Base-by-base conservation (phyloP, 2,329 filamentous ascomycete genomes). In the Taxawa tesnikishii region DNA sequence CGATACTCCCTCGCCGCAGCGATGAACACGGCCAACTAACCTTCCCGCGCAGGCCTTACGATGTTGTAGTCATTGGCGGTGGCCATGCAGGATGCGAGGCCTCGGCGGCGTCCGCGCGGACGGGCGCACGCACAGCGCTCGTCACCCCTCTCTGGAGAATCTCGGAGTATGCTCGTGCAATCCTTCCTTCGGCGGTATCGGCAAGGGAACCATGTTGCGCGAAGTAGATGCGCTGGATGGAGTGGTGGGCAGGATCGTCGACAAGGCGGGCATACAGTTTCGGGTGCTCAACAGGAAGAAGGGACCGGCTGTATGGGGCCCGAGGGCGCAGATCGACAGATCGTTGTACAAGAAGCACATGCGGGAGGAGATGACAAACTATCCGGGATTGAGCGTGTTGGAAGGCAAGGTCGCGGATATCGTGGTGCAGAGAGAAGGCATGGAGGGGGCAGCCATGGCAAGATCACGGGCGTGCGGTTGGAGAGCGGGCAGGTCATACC, bases 121-220 rank as follows among this genome's bases (percentile, higher is more conserved):
- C 82, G 11, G 90, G 90, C 32, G 90, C 88, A 30, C 76, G 78
- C 47, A 96, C 90, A 26, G 88, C 81, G 2, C 71, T 98, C 43
- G 68, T 98, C 29, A 98, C 90, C 90, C 88, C 2, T 84, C 81
- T 38, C 58, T 83, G 36, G 78, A 87, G 37, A 94, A 94, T 46
- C 75, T 96, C 13, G 88, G 88, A 34, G 83, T 90, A 17, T 96
- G 88, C 61, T 94, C 87, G 21, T 96, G 88, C 62, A 96, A 96
- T 54, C 88, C 88, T 2, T 93, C 84, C 42, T 93, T 98, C 51
- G 90, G 90, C 24, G 90, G 90, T n/a, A 96, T 98, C 45, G 90
- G 90, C 27, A 98, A 98, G 55, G 90, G 90, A 11, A 96, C 83
- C 7, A 94, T 98, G 65, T 65, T 98, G 31, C 78, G 88, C 26